A percentile compares a stretch with the other conserved stretches of the same genome.
Evolutionary conservation across 2,329 filamentous ascomycete genomes (phyloP).

Genomic region (Nemania bipapillata): DNA sequence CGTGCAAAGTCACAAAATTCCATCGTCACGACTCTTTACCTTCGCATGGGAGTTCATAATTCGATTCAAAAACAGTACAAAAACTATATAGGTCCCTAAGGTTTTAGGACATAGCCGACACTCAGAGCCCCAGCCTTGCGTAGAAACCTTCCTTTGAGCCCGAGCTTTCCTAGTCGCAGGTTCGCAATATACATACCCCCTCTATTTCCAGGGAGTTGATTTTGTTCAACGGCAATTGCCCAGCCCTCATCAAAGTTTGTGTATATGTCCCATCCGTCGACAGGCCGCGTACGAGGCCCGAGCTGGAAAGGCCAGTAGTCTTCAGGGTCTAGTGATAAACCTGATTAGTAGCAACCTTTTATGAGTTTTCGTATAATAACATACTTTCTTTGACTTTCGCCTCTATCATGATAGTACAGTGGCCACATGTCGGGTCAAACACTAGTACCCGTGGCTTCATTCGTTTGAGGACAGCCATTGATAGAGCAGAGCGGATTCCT

Average conservation of each 20-base stretch:
- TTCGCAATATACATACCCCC: background rate
- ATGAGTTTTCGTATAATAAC: background rate
- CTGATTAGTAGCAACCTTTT: background rate
- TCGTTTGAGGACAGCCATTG: background rate
- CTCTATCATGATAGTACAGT: background rate
- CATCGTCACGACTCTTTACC: too few species aligned
- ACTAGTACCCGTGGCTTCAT: constrained; percentile 1
- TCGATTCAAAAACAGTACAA: too few species aligned
- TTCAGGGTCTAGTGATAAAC: constrained; percentile 4
- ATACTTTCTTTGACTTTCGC: background rate
- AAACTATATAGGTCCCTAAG: background rate
- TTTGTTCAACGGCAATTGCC: background rate
- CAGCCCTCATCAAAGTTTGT: background rate
- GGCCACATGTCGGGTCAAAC: background rate
- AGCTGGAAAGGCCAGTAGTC: background rate
- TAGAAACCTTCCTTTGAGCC: background rate
- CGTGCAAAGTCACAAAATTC: too few species aligned
- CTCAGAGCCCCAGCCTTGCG: constrained; percentile 1
- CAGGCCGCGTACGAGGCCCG: background rate
- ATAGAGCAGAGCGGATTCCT: too few species aligned
- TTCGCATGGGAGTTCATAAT: too few species aligned
- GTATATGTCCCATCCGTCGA: constrained; percentile 1
- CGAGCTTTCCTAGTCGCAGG: background rate
- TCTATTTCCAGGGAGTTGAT: background rate
- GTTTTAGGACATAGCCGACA: constrained; percentile 3